Conservation (phyloP, 345 rosid species). For the Erucastrum elatum region DNA sequence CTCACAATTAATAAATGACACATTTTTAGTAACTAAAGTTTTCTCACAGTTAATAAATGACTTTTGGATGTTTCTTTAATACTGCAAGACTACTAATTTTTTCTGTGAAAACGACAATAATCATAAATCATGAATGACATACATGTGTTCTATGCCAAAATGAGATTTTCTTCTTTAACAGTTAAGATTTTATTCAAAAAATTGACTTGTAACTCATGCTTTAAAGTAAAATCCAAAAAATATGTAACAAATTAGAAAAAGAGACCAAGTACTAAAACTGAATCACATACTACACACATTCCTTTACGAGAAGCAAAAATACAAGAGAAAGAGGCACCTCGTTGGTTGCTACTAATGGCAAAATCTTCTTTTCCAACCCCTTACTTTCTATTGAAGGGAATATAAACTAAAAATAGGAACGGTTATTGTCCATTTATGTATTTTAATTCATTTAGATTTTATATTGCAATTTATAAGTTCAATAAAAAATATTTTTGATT, state of each 20-base stretch:
- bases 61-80: background rate
- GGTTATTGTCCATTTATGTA: background rate
- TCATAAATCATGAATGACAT: slow-evolving; percentile 1
- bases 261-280: background rate
- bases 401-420: background rate
- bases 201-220: too few species aligned
- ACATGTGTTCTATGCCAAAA: slow-evolving; percentile 20
- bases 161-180: background rate
- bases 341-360: background rate
- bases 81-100: background rate
- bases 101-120: background rate
- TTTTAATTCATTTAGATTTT: too few species aligned
- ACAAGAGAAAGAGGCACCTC: background rate
- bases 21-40: too few species aligned
- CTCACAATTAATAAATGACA: background rate
- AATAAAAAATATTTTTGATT: too few species aligned
- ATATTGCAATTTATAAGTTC: too few species aligned
- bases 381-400: background rate
- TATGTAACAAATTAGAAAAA: background rate
- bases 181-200: background rate
- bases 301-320: background rate
- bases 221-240: background rate
- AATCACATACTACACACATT: background rate
- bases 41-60: background rate
- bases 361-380: background rate